Percentiles rank a stretch among this genome's conserved stretches.
Evolutionary conservation across 441 rosid genomes (phyloP).

Genomic region (Eutrema salsugineum): DNA sequence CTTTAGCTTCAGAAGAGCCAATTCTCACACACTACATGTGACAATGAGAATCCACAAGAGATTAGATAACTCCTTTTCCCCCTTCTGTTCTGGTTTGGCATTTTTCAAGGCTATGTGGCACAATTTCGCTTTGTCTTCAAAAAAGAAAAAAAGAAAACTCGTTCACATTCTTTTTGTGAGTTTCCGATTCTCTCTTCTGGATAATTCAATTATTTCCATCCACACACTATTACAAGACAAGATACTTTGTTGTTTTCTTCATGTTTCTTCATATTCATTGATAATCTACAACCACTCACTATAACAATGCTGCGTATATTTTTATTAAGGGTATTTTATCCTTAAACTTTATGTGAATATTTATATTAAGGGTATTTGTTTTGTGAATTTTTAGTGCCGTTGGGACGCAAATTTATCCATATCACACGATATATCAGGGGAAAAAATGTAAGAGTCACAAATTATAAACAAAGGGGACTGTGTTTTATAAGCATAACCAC

Average conservation of each 20-base stretch:
- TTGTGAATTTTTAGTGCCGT: too few species aligned
- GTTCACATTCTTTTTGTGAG: constrained; percentile 25
- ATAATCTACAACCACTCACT: constrained; percentile 17
- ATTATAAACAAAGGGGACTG: neutral
- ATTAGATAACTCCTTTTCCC: neutral
- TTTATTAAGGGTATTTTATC: too few species aligned
- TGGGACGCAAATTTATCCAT: neutral
- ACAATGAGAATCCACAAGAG: constrained; percentile 5
- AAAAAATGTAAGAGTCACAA: too few species aligned
- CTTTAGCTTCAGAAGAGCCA: neutral
- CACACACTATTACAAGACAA: constrained; percentile 11
- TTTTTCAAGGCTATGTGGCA: neutral
- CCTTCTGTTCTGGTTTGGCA: neutral
- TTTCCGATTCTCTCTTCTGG: constrained; percentile 4
- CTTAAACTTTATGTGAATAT: neutral
- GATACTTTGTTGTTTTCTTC: neutral
- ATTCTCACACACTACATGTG: constrained; percentile 21
- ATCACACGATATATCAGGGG: too few species aligned
- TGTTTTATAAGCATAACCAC: neutral
- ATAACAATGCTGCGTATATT: neutral
- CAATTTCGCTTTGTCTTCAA: neutral
- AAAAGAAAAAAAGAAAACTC: neutral
- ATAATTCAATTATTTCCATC: constrained; percentile 2
- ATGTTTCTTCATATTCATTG: neutral
- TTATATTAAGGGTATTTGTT: neutral